Base-by-base conservation (phyloP, 352 stramenopile species). In the Phytophthora citricola region DNA sequence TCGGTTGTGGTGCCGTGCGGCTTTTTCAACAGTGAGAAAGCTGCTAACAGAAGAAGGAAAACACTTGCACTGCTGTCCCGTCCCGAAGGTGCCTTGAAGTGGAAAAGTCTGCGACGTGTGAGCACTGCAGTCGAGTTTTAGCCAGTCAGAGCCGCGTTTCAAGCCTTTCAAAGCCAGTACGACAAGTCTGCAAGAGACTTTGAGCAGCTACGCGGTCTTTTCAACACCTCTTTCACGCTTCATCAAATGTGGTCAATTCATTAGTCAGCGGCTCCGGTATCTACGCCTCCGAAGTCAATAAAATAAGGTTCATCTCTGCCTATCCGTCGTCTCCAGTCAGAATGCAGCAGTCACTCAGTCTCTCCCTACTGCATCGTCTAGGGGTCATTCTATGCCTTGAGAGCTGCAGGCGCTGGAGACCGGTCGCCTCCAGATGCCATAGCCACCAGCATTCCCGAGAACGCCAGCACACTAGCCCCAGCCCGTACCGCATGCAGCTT, bases 391-490 rank as follows among this genome's bases (percentile, higher is more conserved):
- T 59, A 61, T 7, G 38, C 31, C 40, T 63, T 48, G 22, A 72
- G 32, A 20, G 38, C 27, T 10, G 32, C 27, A 24, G 44, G 53
- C 12, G 54, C 43, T 3, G 51, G 58, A 14, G 53, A 58, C 14
- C 78, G 50, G 29, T 79, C 75, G 15, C 70, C 66, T 17, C 64
- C 71, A 40, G 73, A 87, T 9, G 73, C 71, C 63, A 93, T 81
- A 5, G 81, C 83, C 34, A 87, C 60, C 27, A 93, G 31, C 83
- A 93, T 90, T 9, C 71, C 75, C 0, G 68, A 73, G 58, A 89
- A 90, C 17, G 83, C 85, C 27, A 80, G 9, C 11, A 90, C 34
- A 53, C 85, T 91, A 11, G 66, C 74, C 3, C 61, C 71, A 20
- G 81, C 77, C 31, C 85, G 81, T 6, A 92, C 66, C 1, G 75